phyloP scores from a whole-genome alignment of 1,284 basidiomycete species.

The Irpex sp. region DNA sequence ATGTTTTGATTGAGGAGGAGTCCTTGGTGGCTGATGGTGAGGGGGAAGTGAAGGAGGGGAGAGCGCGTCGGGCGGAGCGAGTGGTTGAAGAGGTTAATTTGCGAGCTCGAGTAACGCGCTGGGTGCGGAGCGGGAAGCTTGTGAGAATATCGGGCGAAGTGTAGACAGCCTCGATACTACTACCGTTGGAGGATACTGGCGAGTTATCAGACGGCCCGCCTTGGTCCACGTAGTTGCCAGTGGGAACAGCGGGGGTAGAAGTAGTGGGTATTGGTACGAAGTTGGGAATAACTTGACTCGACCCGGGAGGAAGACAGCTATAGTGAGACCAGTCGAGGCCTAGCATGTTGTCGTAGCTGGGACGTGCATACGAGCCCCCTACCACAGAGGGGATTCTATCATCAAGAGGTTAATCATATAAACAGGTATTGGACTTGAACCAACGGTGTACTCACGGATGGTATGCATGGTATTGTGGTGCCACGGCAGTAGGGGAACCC shows the following conservation, averaged over 20 bases:
- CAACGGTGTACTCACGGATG: too few species aligned
- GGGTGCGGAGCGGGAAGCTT: too few species aligned
- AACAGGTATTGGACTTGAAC: too few species aligned
- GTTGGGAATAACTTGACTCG: background rate
- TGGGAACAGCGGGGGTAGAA: too few species aligned
- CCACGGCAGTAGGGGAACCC: too few species aligned
- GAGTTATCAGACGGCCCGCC: too few species aligned
- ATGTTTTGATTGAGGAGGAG: background rate
- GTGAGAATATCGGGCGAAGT: background rate
- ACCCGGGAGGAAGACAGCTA: background rate
- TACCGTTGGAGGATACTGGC: too few species aligned
- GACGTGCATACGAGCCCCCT: background rate
- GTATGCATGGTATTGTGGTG: too few species aligned
- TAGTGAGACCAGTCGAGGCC: background rate
- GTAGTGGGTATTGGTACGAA: too few species aligned
- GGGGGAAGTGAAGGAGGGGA: background rate
- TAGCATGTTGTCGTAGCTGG: background rate
- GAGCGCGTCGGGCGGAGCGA: background rate
- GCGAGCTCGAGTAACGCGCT: background rate
- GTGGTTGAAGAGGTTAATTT: background rate
- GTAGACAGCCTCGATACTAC: background rate
- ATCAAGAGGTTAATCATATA: too few species aligned
- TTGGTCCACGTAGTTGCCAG: too few species aligned
- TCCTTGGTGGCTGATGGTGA: background rate
- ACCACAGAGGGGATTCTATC: background rate